A percentile compares a stretch with the other conserved stretches of the same genome.
Evolutionary conservation across 228 moss, liverwort and hornwort species (phyloP).

Genomic region (Sphagnum fallax): DNA sequence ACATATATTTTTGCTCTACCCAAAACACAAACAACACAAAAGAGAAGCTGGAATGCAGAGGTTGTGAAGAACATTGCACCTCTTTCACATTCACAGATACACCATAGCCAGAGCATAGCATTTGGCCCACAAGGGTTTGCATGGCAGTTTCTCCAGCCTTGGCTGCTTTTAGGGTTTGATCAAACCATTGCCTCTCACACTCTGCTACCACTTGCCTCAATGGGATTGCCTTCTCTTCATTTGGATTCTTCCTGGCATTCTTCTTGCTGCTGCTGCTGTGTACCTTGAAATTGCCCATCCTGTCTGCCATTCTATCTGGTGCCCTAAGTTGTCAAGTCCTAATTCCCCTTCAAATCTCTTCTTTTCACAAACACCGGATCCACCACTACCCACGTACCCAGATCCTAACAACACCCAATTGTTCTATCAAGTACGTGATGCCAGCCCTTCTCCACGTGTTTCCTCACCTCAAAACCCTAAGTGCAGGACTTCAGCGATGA

Average conservation of each 20-base stretch:
- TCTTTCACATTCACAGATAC: slow-evolving; percentile 32
- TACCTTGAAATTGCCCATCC: slow-evolving; percentile 3
- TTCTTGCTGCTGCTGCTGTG: neutral
- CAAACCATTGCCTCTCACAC: slow-evolving; percentile 55
- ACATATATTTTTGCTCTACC: too few species aligned
- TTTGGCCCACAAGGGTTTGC: slow-evolving; percentile 62
- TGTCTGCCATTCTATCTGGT: neutral
- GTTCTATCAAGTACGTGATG: too few species aligned
- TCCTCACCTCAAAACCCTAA: too few species aligned
- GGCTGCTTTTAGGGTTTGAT: slow-evolving; percentile 36
- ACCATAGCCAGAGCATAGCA: slow-evolving; percentile 59
- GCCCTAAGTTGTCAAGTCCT: too few species aligned
- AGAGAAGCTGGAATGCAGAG: too few species aligned
- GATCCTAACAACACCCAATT: too few species aligned
- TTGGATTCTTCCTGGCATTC: neutral
- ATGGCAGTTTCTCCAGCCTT: slow-evolving; percentile 36
- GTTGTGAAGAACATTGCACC: slow-evolving; percentile 13
- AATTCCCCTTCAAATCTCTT: too few species aligned
- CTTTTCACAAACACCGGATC: too few species aligned
- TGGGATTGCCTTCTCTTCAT: slow-evolving; percentile 7
- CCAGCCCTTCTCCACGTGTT: too few species aligned
- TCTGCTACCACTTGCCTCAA: slow-evolving; percentile 46
- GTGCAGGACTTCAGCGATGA: too few species aligned
- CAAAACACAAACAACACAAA: too few species aligned
- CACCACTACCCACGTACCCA: too few species aligned